These are phyloP conservation scores for Vitis cinerea DNA, from an alignment of 164 flowering plant genomes.

Conservation along the genomic window DNA sequence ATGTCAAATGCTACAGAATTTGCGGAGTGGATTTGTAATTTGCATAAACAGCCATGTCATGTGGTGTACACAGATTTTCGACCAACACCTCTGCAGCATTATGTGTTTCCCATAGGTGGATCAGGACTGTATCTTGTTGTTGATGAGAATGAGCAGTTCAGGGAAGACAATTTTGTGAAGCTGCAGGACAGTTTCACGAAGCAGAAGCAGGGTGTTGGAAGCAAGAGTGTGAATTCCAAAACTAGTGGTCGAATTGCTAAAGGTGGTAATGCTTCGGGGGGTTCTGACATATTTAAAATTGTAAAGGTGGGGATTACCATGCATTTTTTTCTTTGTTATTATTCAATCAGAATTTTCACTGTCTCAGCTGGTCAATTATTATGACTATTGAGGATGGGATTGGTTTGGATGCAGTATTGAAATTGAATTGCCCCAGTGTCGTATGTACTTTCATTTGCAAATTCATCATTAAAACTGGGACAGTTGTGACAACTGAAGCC, in stretches of 20 bases:
- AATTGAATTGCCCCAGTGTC: no score
- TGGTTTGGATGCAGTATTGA: no score
- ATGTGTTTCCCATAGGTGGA: slow-evolving; percentile 90
- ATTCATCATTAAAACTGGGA: no score
- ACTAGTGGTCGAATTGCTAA: slow-evolving; percentile 73
- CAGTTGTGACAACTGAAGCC: no score
- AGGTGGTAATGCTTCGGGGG: slow-evolving; percentile 73
- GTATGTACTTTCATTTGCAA: no score
- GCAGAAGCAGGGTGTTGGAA: slow-evolving; percentile 48
- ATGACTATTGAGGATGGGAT: no score
- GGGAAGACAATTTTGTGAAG: slow-evolving; percentile 86
- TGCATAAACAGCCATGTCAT: slow-evolving; percentile 97
- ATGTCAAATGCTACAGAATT: slow-evolving; percentile 99
- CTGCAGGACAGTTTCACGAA: slow-evolving; percentile 77
- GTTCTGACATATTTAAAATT: slow-evolving; percentile 91
- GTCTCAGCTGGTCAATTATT: neutral
- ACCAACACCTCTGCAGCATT: slow-evolving; percentile 97
- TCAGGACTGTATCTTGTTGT: slow-evolving; percentile 89
- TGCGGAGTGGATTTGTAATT: slow-evolving; percentile 96
- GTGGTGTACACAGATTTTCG: slow-evolving; percentile 98
- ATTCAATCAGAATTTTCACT: neutral
- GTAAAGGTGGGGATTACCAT: slow-evolving; percentile 66
- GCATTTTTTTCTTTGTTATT: neutral
- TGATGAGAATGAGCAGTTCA: slow-evolving; percentile 92
- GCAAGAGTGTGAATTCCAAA: slow-evolving; percentile 46